These are phyloP conservation scores for Paraleonurus japonicus DNA, from an alignment of 257 asterid genomes.

Conservation along the genomic window DNA sequence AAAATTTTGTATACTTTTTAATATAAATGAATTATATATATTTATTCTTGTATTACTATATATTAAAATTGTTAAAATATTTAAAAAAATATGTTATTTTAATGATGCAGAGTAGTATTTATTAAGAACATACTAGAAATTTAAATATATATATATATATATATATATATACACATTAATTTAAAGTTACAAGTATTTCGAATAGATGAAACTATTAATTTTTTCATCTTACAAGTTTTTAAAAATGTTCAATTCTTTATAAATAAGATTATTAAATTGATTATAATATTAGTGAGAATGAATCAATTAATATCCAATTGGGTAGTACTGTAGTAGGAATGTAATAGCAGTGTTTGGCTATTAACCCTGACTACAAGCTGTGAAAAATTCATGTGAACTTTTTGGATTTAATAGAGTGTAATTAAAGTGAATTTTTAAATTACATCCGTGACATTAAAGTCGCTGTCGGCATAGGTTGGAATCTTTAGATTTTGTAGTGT, in stretches of 20 bases:
- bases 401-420: not conserved
- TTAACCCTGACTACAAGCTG: not conserved
- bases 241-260: not conserved
- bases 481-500: slow-evolving; percentile 18
- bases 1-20: no score
- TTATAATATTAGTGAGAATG: not conserved
- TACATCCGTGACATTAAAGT: slow-evolving; percentile 9
- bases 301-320: not conserved
- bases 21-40: no score
- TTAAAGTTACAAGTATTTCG: no score
- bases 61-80: no score
- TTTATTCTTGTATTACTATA: no score
- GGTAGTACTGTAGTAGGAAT: not conserved
- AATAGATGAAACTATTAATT: no score
- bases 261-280: not conserved
- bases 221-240: not conserved
- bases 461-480: not conserved
- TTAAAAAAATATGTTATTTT: no score
- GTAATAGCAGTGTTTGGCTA: not conserved
- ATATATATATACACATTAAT: no score
- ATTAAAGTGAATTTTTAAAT: not conserved
- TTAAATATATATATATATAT: no score
- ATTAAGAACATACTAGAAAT: no score
- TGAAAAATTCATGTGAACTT: slow-evolving; percentile 12
- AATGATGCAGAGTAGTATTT: no score